Conservation (phyloP, 1,284 basidiomycete species). For the Tremellales sp. region DNA sequence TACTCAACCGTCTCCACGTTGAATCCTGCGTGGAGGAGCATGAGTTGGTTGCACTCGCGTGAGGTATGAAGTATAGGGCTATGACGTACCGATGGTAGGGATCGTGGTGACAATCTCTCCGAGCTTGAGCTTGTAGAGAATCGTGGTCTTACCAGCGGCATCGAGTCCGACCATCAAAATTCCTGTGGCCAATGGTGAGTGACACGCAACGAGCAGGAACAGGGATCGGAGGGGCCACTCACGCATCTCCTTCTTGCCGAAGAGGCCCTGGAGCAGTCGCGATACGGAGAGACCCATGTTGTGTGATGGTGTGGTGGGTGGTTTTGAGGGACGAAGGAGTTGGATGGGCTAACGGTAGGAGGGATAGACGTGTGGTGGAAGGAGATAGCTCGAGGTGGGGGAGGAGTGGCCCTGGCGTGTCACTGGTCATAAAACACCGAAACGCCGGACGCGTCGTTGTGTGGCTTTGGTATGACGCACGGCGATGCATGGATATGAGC, state of each 20-base stretch:
- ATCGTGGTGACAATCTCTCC: slow-evolving; percentile 99
- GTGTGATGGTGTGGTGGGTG: slow-evolving; percentile 4
- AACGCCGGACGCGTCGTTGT: no score
- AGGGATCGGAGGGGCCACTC: slow-evolving; percentile 47
- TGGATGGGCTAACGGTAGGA: not conserved
- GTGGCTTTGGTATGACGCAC: no score
- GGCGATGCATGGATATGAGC: no score
- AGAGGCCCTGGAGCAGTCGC: slow-evolving; percentile 74
- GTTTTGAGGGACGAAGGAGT: slow-evolving; percentile 2
- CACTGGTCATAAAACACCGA: no score
- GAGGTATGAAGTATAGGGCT: not conserved
- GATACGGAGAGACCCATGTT: slow-evolving; percentile 84
- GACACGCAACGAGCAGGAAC: not conserved
- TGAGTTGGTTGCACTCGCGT: slow-evolving; percentile 16
- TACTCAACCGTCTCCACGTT: slow-evolving; percentile 96
- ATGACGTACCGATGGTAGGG: slow-evolving; percentile 85
- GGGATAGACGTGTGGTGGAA: no score
- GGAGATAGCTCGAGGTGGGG: no score
- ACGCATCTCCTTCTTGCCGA: slow-evolving; percentile 99
- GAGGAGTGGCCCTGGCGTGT: no score
- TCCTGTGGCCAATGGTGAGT: slow-evolving; percentile 38
- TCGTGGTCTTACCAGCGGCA: slow-evolving; percentile 96
- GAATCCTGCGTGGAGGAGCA: slow-evolving; percentile 63
- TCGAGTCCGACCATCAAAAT: slow-evolving; percentile 84
- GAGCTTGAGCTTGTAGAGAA: slow-evolving; percentile 96